Evolutionary conservation across 768 basidiomycete genomes (phyloP).

Genomic region (Tylopilus subfusipes): DNA sequence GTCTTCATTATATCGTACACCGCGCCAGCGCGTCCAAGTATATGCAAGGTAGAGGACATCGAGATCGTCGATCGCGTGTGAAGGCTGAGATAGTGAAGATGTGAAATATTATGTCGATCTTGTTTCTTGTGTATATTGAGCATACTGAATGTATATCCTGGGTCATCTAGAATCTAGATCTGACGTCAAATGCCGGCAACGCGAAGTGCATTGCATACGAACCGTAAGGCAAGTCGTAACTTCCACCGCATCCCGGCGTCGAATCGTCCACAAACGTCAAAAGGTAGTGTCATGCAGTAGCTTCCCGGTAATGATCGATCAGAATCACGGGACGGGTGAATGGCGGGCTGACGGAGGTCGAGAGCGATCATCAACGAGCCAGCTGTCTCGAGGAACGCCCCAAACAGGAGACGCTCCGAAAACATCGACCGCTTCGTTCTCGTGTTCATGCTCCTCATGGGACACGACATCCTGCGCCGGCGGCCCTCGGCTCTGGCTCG

Average conservation of each 20-base stretch:
- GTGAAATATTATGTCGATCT: background rate
- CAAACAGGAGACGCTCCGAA: slow-evolving; percentile 6
- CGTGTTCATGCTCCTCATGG: slow-evolving; percentile 1
- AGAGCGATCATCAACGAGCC: slow-evolving; percentile 2
- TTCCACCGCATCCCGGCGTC: background rate
- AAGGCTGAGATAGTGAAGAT: background rate
- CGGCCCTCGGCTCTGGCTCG: slow-evolving; percentile 1
- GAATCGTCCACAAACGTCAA: slow-evolving; percentile 5
- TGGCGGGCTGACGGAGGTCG: background rate
- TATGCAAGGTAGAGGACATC: background rate
- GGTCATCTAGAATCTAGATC: slow-evolving; percentile 7
- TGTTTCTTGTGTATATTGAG: background rate
- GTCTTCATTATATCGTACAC: slow-evolving; percentile 23
- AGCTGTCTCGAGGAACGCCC: slow-evolving; percentile 7
- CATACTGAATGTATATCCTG: background rate
- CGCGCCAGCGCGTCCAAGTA: slow-evolving; percentile 12
- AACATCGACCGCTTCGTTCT: slow-evolving; percentile 3
- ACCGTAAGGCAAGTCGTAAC: slow-evolving; percentile 8
- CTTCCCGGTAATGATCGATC: background rate
- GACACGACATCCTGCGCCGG: background rate
- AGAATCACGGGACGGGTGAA: background rate
- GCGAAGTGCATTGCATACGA: background rate
- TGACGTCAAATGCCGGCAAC: background rate
- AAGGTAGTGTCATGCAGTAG: background rate
- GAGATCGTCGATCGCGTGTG: background rate